Evolutionary conservation across 129 eudicot genomes (phyloP).

Genomic region (Solidago caesia): DNA sequence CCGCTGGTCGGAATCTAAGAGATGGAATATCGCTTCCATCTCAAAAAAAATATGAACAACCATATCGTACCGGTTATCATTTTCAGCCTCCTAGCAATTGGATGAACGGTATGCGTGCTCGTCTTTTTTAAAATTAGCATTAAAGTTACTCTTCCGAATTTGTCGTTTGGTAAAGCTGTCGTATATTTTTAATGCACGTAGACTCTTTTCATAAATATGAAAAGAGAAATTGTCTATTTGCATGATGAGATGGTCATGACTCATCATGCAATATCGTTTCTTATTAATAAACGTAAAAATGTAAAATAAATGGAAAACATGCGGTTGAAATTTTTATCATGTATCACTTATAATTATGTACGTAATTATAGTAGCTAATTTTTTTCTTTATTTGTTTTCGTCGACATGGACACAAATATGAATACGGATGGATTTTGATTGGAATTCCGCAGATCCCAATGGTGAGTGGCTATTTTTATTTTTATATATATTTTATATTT

Average conservation of each 20-base stretch:
- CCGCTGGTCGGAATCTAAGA: slow-evolving; percentile 19
- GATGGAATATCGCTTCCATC: slow-evolving; percentile 6
- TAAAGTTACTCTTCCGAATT: background rate
- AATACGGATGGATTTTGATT: slow-evolving; percentile 4
- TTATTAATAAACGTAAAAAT: background rate
- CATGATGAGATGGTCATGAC: background rate
- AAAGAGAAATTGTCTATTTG: background rate
- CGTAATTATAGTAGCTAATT: slow-evolving; percentile 8
- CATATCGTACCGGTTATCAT: slow-evolving; percentile 67
- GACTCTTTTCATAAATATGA: background rate
- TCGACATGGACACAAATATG: slow-evolving; percentile 22
- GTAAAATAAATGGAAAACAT: background rate
- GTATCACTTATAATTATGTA: background rate
- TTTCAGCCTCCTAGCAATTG: slow-evolving; percentile 80
- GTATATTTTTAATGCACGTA: background rate
- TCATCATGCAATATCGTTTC: background rate
- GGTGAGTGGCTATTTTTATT: slow-evolving; percentile 22
- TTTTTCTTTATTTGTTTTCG: background rate
- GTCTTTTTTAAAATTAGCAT: background rate
- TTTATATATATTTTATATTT: background rate
- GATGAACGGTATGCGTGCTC: slow-evolving; percentile 52
- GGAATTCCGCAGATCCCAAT: slow-evolving; percentile 36
- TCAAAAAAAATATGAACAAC: slow-evolving; percentile 30
- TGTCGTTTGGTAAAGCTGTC: too few relatives aligned
- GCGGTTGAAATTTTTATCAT: background rate